Evolutionary conservation across 176 grass and related monocot species (phyloP).

Genomic region (Rhynchospora pubera): DNA sequence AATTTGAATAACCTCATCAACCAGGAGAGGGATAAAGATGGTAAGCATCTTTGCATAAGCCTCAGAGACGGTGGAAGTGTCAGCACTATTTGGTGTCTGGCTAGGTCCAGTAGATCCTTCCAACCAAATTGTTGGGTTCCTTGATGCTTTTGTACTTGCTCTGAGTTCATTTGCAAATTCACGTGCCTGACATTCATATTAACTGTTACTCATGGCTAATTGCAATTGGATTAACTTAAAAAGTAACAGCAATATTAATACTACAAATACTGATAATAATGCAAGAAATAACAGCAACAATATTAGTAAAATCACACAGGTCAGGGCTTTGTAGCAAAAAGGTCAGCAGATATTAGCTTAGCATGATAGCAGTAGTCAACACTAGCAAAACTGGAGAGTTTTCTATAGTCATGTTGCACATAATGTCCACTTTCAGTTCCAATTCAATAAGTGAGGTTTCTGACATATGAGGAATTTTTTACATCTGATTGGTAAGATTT

Average conservation of each 20-base stretch:
- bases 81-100: slow-evolving; percentile 37
- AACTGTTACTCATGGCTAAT: neutral
- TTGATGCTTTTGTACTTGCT: slow-evolving; percentile 94
- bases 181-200: slow-evolving; percentile 51
- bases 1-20: slow-evolving; percentile 66
- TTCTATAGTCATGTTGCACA: neutral
- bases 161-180: slow-evolving; percentile 99
- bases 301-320: neutral
- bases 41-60: slow-evolving; percentile 99
- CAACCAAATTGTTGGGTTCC: slow-evolving; percentile 89
- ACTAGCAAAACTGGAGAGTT: neutral
- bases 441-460: neutral
- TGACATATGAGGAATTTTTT: neutral
- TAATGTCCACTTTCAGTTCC: neutral
- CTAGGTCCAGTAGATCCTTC: slow-evolving; percentile 71
- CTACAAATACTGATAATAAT: neutral
- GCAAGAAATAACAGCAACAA: neutral
- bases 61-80: slow-evolving; percentile 88
- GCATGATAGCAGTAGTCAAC: neutral
- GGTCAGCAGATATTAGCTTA: neutral
- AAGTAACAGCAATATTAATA: neutral
- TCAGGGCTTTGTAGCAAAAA: neutral
- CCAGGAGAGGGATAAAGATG: slow-evolving; percentile 98
- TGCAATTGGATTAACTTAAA: neutral
- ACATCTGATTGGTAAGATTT: neutral